These are phyloP conservation scores for Telfairia occidentalis DNA, from an alignment of 331 rosid genomes.

Conservation along the genomic window DNA sequence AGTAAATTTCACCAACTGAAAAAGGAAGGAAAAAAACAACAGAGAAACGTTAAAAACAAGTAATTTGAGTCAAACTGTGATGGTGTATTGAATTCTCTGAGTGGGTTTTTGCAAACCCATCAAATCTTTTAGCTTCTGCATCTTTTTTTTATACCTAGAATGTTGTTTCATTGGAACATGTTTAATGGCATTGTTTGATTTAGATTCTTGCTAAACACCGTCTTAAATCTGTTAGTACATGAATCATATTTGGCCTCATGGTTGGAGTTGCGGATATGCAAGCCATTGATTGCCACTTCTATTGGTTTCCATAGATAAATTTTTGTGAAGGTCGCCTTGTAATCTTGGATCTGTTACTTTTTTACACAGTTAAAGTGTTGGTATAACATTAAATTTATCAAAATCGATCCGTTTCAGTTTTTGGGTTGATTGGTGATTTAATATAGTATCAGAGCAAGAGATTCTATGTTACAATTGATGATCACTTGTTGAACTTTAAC, in stretches of 20 bases:
- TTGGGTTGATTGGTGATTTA: too few species aligned
- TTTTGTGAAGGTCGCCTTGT: slow-evolving; percentile 3
- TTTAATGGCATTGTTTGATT: neutral
- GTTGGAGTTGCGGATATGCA: neutral
- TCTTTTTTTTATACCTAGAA: neutral
- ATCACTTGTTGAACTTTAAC: too few species aligned
- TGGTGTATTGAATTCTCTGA: neutral
- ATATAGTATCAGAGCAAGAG: too few species aligned
- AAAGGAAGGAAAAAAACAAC: neutral
- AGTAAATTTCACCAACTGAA: neutral
- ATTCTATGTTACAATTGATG: too few species aligned
- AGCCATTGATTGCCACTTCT: slow-evolving; percentile 18
- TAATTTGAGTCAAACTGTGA: neutral
- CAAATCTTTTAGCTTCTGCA: neutral
- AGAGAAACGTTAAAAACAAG: neutral
- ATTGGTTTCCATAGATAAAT: slow-evolving; percentile 5
- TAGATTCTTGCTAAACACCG: slow-evolving; percentile 5
- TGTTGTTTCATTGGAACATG: neutral
- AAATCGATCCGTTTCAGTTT: too few species aligned
- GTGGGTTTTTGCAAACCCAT: neutral
- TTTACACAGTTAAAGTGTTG: too few species aligned
- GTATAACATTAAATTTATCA: too few species aligned
- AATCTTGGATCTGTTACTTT: slow-evolving; percentile 1
- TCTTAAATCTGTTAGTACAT: neutral
- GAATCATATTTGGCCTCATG: slow-evolving; percentile 13